phyloP scores from a whole-genome alignment of 768 basidiomycete genomes.

The Psilocybe cyanescens region DNA sequence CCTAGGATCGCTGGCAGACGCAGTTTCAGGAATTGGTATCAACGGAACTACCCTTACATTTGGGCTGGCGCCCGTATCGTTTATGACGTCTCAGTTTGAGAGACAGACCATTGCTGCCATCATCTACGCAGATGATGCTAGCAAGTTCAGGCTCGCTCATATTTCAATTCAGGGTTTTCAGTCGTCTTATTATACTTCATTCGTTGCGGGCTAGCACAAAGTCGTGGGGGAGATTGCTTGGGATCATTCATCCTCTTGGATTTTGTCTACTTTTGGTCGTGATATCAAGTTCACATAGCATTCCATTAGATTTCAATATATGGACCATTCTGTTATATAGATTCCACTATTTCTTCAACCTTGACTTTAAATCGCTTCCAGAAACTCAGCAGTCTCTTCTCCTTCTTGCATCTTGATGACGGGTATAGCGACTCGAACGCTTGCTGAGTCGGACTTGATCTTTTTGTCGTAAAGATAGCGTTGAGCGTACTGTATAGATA shows the following conservation, averaged over 20 bases:
- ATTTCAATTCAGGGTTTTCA: no score
- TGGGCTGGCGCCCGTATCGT: constrained; percentile 77
- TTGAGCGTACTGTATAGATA: constrained; percentile 61
- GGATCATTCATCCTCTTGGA: background rate
- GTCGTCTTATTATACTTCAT: no score
- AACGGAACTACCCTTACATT: constrained; percentile 87
- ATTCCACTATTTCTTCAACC: no score
- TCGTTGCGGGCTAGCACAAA: no score
- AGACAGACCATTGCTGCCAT: background rate
- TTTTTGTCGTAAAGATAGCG: constrained; percentile 48
- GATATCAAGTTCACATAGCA: no score
- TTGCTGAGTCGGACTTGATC: constrained; percentile 20
- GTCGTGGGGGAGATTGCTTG: background rate
- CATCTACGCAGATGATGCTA: background rate
- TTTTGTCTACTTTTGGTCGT: background rate
- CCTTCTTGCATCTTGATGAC: constrained; percentile 61
- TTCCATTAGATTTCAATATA: no score
- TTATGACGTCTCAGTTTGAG: constrained; percentile 39
- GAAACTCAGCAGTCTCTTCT: constrained; percentile 51
- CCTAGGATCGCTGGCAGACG: constrained; percentile 80
- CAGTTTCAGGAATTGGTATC: constrained; percentile 89
- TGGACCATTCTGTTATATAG: no score
- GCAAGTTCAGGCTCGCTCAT: background rate
- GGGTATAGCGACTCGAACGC: constrained; percentile 36
- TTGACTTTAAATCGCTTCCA: constrained; percentile 22